Percentiles rank a stretch among this genome's conserved stretches.
These are phyloP conservation scores for Amborella trichopoda DNA, from an alignment of 164 flowering plant genomes.

Conservation along the genomic window DNA sequence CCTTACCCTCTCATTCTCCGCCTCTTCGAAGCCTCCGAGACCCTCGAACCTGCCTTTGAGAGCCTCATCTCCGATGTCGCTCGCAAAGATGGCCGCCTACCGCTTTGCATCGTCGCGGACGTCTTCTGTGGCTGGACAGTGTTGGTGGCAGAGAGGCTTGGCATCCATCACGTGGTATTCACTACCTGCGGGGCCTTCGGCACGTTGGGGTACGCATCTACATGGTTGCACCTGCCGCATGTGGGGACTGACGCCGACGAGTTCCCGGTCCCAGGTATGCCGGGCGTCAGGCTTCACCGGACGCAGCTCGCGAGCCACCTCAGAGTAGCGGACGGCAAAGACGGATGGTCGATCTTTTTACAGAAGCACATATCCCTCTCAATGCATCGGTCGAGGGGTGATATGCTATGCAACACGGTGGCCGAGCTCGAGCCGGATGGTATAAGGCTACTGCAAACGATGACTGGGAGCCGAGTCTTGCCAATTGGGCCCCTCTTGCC, in stretches of 20 bases:
- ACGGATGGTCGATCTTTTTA: constrained; percentile 1
- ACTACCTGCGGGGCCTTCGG: constrained; percentile 5
- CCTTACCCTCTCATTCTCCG: constrained; percentile 3
- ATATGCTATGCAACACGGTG: constrained; percentile 26
- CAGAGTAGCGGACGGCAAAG: neutral
- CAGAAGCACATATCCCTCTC: neutral
- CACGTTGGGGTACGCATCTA: neutral
- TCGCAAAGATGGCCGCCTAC: too few species aligned
- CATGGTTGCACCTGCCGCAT: constrained; percentile 10
- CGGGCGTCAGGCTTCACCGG: neutral
- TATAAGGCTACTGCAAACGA: constrained; percentile 18
- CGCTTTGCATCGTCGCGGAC: too few species aligned
- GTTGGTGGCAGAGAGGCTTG: too few species aligned
- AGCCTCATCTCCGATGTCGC: neutral
- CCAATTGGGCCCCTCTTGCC: constrained; percentile 25
- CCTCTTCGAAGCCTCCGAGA: constrained; percentile 6
- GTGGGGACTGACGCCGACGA: constrained; percentile 3
- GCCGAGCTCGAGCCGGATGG: constrained; percentile 37
- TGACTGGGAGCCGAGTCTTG: constrained; percentile 20
- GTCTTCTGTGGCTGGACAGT: too few species aligned
- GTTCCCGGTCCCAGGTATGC: constrained; percentile 3
- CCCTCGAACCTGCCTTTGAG: constrained; percentile 7
- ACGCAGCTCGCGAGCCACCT: constrained; percentile 1
- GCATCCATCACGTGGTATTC: constrained; percentile 3
- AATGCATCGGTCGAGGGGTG: neutral